These are phyloP conservation scores for Boletus sp. DNA, from an alignment of 768 basidiomycete genomes.

Conservation along the genomic window DNA sequence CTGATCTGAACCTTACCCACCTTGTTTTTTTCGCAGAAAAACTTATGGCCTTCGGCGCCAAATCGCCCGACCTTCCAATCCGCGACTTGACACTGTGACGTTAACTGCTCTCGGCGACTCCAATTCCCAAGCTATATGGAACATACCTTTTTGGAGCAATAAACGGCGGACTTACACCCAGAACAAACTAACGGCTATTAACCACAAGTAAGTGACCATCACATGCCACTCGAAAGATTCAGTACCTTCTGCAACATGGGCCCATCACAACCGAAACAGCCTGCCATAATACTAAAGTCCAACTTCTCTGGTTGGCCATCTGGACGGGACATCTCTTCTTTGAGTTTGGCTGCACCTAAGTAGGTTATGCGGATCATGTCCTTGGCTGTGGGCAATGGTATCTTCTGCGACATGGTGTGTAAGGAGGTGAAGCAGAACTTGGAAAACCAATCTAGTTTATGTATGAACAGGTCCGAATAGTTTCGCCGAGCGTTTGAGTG, in stretches of 20 bases:
- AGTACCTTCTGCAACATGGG: slow-evolving; percentile 22
- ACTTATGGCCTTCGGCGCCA: slow-evolving; percentile 32
- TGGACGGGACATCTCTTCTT: slow-evolving; percentile 25
- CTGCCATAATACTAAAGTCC: slow-evolving; percentile 25
- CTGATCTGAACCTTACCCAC: slow-evolving; percentile 14
- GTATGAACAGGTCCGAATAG: neutral
- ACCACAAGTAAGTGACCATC: neutral
- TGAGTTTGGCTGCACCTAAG: slow-evolving; percentile 28
- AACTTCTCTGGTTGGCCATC: slow-evolving; percentile 29
- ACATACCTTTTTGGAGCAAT: slow-evolving; percentile 30
- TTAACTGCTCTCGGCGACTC: slow-evolving; percentile 1
- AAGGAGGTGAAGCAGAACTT: neutral
- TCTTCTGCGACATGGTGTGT: slow-evolving; percentile 18
- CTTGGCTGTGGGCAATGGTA: slow-evolving; percentile 21
- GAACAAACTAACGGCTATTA: slow-evolving; percentile 29
- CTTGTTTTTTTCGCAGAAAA: slow-evolving; percentile 36
- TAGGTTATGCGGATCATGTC: slow-evolving; percentile 31
- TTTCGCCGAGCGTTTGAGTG: neutral
- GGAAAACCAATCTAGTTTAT: neutral
- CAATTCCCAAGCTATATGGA: neutral
- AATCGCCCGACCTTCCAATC: slow-evolving; percentile 35
- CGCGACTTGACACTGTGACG: slow-evolving; percentile 34
- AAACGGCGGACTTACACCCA: slow-evolving; percentile 29
- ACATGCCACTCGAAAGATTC: neutral
- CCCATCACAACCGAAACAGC: slow-evolving; percentile 24